phyloP scores from a whole-genome alignment of 192 early-diverging fungal species.

The Backusella luteola region DNA sequence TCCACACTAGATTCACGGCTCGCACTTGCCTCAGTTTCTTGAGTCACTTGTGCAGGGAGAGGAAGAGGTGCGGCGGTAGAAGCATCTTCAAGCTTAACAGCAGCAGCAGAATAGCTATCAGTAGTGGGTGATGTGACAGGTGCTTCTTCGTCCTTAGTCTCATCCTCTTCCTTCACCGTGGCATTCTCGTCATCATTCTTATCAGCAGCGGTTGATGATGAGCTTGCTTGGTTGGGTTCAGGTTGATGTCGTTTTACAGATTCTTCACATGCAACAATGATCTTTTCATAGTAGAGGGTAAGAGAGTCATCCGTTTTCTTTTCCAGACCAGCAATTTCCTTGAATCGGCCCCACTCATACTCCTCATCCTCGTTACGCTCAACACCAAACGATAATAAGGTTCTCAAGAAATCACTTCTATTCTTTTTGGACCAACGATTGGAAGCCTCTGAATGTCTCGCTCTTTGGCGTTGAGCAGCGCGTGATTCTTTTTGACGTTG shows the following conservation, averaged over 20 bases:
- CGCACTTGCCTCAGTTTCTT: not conserved
- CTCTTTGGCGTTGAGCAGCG: constrained; percentile 38
- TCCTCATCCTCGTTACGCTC: constrained; percentile 40
- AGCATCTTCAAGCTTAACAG: not conserved
- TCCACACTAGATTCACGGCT: constrained; percentile 40
- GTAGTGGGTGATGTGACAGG: not conserved
- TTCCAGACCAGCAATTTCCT: constrained; percentile 60
- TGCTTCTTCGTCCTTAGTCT: not conserved
- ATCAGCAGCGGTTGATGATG: not conserved
- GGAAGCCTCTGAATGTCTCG: constrained; percentile 38
- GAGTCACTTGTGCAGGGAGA: not conserved
- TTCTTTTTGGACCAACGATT: constrained; percentile 56
- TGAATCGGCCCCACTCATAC: constrained; percentile 64
- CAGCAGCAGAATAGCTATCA: not conserved
- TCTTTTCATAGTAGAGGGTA: constrained; percentile 59
- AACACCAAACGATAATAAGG: constrained; percentile 55
- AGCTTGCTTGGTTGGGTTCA: not conserved
- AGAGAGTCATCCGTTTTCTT: constrained; percentile 69
- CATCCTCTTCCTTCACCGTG: not conserved
- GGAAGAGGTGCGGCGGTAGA: constrained; percentile 1
- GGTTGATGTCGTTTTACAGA: constrained; percentile 40
- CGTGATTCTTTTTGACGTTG: constrained; percentile 45
- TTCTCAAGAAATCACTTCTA: constrained; percentile 53
- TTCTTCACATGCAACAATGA: constrained; percentile 60
- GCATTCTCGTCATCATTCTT: not conserved